Conservation (phyloP, 2,329 filamentous ascomycete genomes). For the Reticulascus tulasneorum region DNA sequence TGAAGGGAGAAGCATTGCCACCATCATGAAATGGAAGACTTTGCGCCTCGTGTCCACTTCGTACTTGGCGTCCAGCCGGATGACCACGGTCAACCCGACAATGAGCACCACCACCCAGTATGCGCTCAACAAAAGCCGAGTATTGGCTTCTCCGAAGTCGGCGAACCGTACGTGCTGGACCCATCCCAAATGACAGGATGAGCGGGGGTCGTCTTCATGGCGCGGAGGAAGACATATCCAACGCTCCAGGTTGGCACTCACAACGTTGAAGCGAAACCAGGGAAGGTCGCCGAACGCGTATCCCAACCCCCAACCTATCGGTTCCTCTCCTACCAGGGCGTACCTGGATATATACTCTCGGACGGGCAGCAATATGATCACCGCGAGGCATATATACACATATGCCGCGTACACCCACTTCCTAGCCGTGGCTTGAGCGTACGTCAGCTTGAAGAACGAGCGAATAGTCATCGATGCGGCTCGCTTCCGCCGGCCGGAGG, state of each 20-base stretch:
- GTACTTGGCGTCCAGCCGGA: slow-evolving; percentile 69
- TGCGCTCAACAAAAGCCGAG: slow-evolving; percentile 68
- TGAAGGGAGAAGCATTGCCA: slow-evolving; percentile 86
- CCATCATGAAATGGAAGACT: slow-evolving; percentile 98
- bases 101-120: slow-evolving; percentile 72
- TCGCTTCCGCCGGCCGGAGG: slow-evolving; percentile 63
- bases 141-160: slow-evolving; percentile 71
- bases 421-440: slow-evolving; percentile 67
- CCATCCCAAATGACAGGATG: slow-evolving; percentile 51
- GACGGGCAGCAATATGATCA: slow-evolving; percentile 67
- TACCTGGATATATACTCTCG: slow-evolving; percentile 63
- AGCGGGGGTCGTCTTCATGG: slow-evolving; percentile 20
- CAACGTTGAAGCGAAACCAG: slow-evolving; percentile 66
- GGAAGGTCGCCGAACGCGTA: slow-evolving; percentile 81
- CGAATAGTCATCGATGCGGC: slow-evolving; percentile 61
- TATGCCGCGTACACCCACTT: slow-evolving; percentile 84
- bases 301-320: slow-evolving; percentile 86
- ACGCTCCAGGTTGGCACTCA: slow-evolving; percentile 62
- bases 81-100: slow-evolving; percentile 69
- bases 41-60: slow-evolving; percentile 96
- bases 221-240: slow-evolving; percentile 71
- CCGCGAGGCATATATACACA: slow-evolving; percentile 65
- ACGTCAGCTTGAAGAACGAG: slow-evolving; percentile 76
- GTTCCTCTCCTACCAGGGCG: slow-evolving; percentile 71
- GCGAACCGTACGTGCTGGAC: slow-evolving; percentile 61